Conservation (phyloP, 2,329 filamentous ascomycete genomes). For the Stagonosporopsis chrysanthemi region DNA sequence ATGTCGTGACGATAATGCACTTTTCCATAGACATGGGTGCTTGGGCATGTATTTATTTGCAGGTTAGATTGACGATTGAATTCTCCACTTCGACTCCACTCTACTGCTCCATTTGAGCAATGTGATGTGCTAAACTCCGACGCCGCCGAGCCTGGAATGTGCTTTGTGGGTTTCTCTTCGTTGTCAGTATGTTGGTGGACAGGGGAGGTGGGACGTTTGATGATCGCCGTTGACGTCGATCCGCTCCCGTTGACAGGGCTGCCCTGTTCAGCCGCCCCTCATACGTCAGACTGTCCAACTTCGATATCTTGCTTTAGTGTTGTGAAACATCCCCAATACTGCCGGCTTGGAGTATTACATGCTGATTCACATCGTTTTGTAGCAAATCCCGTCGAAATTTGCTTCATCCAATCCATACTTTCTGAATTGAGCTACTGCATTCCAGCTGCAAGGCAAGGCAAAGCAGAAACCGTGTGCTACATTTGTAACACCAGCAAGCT, state of each 20-base stretch:
- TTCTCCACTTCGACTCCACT: slow-evolving; percentile 29
- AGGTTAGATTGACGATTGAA: slow-evolving; percentile 39
- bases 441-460: background rate
- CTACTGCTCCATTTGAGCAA: background rate
- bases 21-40: slow-evolving; percentile 40
- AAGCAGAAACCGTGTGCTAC: background rate
- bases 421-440: background rate
- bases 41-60: slow-evolving; percentile 46
- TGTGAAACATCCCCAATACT: background rate
- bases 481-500: background rate
- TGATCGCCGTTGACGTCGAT: slow-evolving; percentile 32
- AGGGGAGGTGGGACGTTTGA: slow-evolving; percentile 5
- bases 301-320: slow-evolving; percentile 39
- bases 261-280: slow-evolving; percentile 37
- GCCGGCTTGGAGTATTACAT: background rate
- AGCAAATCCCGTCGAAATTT: background rate
- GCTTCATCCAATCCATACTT: background rate
- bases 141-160: too few species aligned
- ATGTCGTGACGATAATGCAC: slow-evolving; percentile 25
- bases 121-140: background rate
- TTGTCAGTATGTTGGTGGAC: background rate
- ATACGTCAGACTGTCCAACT: slow-evolving; percentile 48
- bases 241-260: slow-evolving; percentile 24
- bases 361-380: background rate
- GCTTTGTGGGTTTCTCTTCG: background rate